Evolutionary conservation across 345 rosid species (phyloP).

Genomic region (Populus euphratica): DNA sequence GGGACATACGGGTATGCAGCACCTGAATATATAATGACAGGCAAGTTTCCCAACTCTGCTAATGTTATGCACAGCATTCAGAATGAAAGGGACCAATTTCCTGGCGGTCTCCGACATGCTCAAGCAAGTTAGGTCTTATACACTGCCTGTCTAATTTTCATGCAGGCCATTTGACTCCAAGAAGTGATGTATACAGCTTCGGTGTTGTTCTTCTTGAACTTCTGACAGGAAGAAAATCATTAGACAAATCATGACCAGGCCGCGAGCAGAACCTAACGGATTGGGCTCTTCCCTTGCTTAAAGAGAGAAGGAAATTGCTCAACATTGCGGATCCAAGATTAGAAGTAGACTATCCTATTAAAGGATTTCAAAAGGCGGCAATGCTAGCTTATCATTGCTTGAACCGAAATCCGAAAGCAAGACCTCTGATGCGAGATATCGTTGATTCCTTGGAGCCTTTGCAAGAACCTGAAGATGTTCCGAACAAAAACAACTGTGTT

Average conservation of each 20-base stretch:
- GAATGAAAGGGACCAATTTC: neutral
- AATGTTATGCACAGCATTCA: neutral
- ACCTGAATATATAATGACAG: constrained; percentile 97
- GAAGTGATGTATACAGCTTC: constrained; percentile 44
- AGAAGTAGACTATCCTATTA: constrained; percentile 65
- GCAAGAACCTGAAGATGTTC: constrained; percentile 48
- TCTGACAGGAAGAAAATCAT: constrained; percentile 75
- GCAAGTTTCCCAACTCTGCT: constrained; percentile 23
- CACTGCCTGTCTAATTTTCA: neutral
- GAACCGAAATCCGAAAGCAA: constrained; percentile 83
- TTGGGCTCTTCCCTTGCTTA: constrained; percentile 84
- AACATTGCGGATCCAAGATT: constrained; percentile 75
- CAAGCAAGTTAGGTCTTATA: neutral
- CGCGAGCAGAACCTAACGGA: constrained; percentile 85
- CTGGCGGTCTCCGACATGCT: neutral
- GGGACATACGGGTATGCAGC: constrained; percentile 99
- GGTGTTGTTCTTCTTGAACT: constrained; percentile 25
- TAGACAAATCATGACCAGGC: constrained; percentile 79
- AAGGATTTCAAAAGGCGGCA: constrained; percentile 82
- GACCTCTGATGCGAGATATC: constrained; percentile 97
- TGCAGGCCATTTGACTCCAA: constrained; percentile 19
- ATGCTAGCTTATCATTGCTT: constrained; percentile 97
- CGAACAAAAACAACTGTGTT: constrained; percentile 33
- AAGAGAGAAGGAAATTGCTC: constrained; percentile 81
- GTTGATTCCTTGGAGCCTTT: constrained; percentile 93